A percentile compares a stretch with the other conserved stretches of the same genome.
These are phyloP conservation scores for Mesotaenium endlicherianum DNA, from an alignment of 139 green algal species.

Conservation along the genomic window DNA sequence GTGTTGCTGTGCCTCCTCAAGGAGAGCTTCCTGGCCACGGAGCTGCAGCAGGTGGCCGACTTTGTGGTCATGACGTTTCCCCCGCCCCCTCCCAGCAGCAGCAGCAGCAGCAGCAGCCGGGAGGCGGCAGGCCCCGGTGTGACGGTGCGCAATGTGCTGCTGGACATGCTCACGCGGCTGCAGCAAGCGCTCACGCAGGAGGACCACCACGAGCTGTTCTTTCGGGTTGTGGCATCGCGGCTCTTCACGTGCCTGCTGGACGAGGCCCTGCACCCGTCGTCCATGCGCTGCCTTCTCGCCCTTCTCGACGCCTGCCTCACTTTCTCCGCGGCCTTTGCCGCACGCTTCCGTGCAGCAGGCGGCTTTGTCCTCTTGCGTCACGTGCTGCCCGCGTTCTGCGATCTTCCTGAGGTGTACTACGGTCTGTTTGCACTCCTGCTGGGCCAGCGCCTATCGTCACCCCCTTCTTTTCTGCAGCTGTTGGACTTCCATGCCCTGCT, in stretches of 20 bases:
- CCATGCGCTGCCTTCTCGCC: neutral
- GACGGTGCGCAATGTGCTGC: slow-evolving; percentile 9
- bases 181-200: slow-evolving; percentile 1
- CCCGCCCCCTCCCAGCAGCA: neutral
- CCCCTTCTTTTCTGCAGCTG: slow-evolving; percentile 7
- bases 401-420: slow-evolving; percentile 41
- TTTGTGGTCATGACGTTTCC: slow-evolving; percentile 44
- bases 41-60: slow-evolving; percentile 33
- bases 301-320: slow-evolving; percentile 4
- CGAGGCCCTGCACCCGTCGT: slow-evolving; percentile 34
- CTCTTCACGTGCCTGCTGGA: slow-evolving; percentile 20
- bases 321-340: neutral
- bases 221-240: neutral
- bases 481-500: slow-evolving; percentile 32
- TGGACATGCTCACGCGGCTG: slow-evolving; percentile 33
- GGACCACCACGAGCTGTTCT: slow-evolving; percentile 14
- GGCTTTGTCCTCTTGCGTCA: neutral
- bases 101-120: neutral
- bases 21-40: neutral
- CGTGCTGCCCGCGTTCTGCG: slow-evolving; percentile 38
- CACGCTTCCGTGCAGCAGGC: neutral
- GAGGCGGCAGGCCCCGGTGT: neutral
- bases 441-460: neutral
- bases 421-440: slow-evolving; percentile 1
- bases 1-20: slow-evolving; percentile 25